Percentiles rank a stretch among this genome's conserved stretches.
Evolutionary conservation across 1,139 yeast genomes (phyloP).

Genomic region (Debaryomyces coudertii): DNA sequence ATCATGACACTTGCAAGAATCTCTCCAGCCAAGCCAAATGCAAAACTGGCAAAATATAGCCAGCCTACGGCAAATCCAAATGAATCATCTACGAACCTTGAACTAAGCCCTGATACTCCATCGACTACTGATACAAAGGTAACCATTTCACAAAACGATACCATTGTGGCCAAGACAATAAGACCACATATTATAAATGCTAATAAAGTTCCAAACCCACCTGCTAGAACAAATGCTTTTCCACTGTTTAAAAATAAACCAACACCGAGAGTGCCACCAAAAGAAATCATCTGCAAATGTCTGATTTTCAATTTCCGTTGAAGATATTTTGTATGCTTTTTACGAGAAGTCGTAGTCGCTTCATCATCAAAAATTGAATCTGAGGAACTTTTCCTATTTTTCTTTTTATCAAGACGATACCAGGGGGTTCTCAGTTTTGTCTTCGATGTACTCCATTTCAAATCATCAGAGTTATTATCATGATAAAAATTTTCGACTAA

Average conservation of each 20-base stretch:
- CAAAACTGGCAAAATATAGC: conserved; percentile 74
- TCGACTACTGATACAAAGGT: conserved; percentile 81
- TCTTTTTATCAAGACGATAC: conserved; percentile 15
- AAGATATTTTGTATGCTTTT: conserved; percentile 18
- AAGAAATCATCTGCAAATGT: conserved; percentile 79
- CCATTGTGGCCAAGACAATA: conserved; percentile 68
- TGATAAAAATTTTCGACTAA: conserved; percentile 35
- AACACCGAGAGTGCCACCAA: conserved; percentile 86
- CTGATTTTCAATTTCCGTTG: conserved; percentile 66
- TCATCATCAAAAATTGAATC: conserved; percentile 14
- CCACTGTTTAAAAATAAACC: conserved; percentile 80
- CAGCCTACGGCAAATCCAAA: conserved; percentile 84
- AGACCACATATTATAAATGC: conserved; percentile 72
- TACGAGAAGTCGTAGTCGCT: conserved; percentile 15
- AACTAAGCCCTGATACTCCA: conserved; percentile 74
- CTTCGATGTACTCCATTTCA: conserved; percentile 6
- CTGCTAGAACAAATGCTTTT: conserved; percentile 74
- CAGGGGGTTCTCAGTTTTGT: conserved; percentile 13
- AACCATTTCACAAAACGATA: conserved; percentile 85
- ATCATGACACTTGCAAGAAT: conserved; percentile 78
- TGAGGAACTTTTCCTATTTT: conserved; percentile 12
- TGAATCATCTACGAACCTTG: conserved; percentile 83
- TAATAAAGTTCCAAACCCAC: conserved; percentile 78
- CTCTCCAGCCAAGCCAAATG: conserved; percentile 77
- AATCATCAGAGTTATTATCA: conserved; percentile 14